Conservation (phyloP, 2,329 filamentous ascomycete species). For the Apiospora koreana region DNA sequence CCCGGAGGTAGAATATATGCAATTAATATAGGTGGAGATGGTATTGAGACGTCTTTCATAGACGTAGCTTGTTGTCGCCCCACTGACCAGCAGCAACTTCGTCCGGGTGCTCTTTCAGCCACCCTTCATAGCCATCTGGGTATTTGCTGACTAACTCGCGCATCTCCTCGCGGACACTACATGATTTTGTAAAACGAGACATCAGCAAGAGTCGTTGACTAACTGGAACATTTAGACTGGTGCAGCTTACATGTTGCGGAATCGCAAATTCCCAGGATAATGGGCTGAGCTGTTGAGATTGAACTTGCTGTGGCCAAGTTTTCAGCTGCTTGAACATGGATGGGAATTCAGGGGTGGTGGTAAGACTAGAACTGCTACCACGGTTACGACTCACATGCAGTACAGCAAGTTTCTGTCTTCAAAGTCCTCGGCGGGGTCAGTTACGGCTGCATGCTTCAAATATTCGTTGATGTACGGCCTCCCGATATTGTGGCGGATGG, state of each 20-base stretch:
- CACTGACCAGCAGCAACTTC: not conserved
- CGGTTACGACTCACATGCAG: constrained; percentile 14
- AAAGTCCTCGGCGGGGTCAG: constrained; percentile 22
- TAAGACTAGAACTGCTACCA: not conserved
- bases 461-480: constrained; percentile 9
- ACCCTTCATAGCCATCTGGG: not conserved
- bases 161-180: not conserved
- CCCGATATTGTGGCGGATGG: not conserved
- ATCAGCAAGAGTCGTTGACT: not conserved
- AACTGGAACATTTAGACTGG: not conserved
- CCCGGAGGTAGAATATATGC: too few species aligned
- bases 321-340: not conserved
- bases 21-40: too few species aligned
- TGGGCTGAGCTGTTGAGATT: constrained; percentile 9
- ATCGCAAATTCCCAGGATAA: constrained; percentile 11
- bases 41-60: not conserved
- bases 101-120: not conserved
- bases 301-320: not conserved
- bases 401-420: constrained; percentile 22
- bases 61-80: not conserved
- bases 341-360: not conserved
- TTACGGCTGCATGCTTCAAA: constrained; percentile 13
- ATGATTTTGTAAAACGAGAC: not conserved
- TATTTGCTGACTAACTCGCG: not conserved
- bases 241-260: not conserved